Conservation (phyloP, 1,284 basidiomycete genomes). For the Ustilago curta region DNA sequence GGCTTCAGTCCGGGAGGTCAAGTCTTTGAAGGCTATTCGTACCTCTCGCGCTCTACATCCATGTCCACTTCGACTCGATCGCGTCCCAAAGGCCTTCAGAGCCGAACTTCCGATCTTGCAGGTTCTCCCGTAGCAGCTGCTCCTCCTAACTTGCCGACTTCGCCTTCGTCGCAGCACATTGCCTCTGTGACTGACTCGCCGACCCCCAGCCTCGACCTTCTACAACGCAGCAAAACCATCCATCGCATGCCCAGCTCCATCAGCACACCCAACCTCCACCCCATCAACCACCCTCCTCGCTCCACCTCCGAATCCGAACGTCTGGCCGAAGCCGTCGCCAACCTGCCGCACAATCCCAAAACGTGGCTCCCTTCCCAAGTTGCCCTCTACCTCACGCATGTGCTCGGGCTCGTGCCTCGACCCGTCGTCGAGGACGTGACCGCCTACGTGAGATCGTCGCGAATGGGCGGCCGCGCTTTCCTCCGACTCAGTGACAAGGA, state of each 20-base stretch:
- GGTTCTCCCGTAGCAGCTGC: slow-evolving; percentile 12
- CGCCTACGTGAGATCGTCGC: slow-evolving; percentile 53
- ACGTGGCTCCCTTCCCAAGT: slow-evolving; percentile 62
- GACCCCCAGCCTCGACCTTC: slow-evolving; percentile 20
- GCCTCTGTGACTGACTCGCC: slow-evolving; percentile 12
- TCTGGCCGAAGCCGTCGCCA: slow-evolving; percentile 40
- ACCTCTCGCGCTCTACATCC: slow-evolving; percentile 55
- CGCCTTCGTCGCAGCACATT: slow-evolving; percentile 26
- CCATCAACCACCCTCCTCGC: slow-evolving; percentile 10
- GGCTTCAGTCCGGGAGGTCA: slow-evolving; percentile 62
- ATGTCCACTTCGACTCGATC: slow-evolving; percentile 59
- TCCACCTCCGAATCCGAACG: slow-evolving; percentile 33
- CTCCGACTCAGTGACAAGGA: slow-evolving; percentile 59
- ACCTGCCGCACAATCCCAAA: slow-evolving; percentile 58
- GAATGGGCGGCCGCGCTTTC: slow-evolving; percentile 62
- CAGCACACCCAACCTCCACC: slow-evolving; percentile 25
- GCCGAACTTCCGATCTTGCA: slow-evolving; percentile 9
- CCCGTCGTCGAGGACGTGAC: slow-evolving; percentile 63
- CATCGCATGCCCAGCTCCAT: slow-evolving; percentile 30
- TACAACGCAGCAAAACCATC: slow-evolving; percentile 28
- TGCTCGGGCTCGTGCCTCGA: slow-evolving; percentile 59
- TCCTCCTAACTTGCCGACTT: slow-evolving; percentile 8
- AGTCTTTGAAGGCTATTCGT: slow-evolving; percentile 60
- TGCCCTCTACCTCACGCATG: slow-evolving; percentile 61
- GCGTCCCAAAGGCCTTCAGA: slow-evolving; percentile 49